Base-by-base conservation (phyloP, 2,329 filamentous ascomycete species). In the Chaetomiaceae sp. region DNA sequence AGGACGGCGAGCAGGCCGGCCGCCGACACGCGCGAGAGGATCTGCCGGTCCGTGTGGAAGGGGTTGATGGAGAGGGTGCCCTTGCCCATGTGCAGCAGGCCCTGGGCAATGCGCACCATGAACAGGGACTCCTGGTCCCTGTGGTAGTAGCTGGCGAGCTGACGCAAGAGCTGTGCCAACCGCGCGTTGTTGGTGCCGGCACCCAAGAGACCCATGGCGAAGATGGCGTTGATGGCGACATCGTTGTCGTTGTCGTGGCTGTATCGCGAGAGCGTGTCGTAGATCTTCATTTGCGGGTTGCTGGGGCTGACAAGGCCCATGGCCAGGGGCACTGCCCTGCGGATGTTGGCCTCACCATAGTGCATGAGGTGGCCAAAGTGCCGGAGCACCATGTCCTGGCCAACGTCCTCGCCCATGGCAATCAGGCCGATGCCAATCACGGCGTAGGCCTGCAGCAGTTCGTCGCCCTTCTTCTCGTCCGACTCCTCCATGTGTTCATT, bases 251-350 rank as follows among this genome's bases (percentile, higher is more conserved):
- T 99, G 75, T 99, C 94, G 80, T 99, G 94, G 60, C 88, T 95
- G 80, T 99, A 99, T 67, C 94, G 82, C 47, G 94, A 99, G 11
- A 99, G 78, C 0, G 94, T 99, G 71, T 99, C 94, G 75, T 99
- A 99, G 44, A 99, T 89, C 79, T 97, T 99, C 92, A 99, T 99
- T 71, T 99, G 95, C 11, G 94, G 94, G 75, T 99, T 99, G 75
- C 91, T 96, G 12, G 95, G 90, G 73, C 89, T 96, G 67, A 99
- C 87, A 51, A 99, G 81, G 65, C 91, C 95, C 90, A 99, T 95
- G 23, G 94, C 94, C 51, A 99, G 79, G 33, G 94, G 94, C 27
- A 99, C 94, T 19, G 91, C 92, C 68, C 94, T 94, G 58, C 94
- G 88, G 64, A 99, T 99, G 69, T 99, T 97, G 67, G 91, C 81